A percentile compares a stretch with the other conserved stretches of the same genome.
Evolutionary conservation across 768 basidiomycete genomes (phyloP).

Genomic region (Lactifluus subvellereus): DNA sequence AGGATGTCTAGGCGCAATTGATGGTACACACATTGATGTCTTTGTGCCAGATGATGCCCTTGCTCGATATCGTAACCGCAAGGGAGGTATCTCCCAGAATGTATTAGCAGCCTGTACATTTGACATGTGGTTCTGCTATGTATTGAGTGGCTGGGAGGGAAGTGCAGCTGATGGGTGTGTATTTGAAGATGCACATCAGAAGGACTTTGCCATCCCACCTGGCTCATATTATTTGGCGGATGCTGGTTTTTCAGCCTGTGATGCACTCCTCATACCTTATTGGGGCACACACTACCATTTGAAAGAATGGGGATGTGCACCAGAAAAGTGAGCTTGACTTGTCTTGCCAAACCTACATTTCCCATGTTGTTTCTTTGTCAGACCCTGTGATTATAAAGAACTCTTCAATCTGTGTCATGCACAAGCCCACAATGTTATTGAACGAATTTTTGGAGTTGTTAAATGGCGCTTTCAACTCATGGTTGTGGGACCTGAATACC

Average conservation of each 20-base stretch:
- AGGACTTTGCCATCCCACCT: background rate
- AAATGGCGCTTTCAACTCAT: background rate
- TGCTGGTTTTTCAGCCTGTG: background rate
- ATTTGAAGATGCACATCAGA: background rate
- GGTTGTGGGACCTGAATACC: background rate
- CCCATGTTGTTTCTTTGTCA: background rate
- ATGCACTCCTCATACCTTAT: background rate
- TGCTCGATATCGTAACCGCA: background rate
- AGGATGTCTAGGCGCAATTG: too few relatives aligned
- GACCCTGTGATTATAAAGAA: background rate
- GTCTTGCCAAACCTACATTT: background rate
- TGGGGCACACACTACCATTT: too few relatives aligned
- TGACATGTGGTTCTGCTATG: background rate
- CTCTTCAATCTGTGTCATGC: background rate
- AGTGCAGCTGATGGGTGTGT: background rate
- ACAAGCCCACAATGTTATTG: background rate
- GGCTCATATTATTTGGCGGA: background rate
- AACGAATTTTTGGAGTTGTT: background rate
- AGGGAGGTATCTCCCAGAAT: background rate
- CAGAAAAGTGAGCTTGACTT: background rate
- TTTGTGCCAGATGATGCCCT: too few relatives aligned
- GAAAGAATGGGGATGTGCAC: too few relatives aligned
- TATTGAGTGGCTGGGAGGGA: background rate
- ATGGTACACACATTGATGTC: too few relatives aligned
- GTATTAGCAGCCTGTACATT: background rate